Evolutionary conservation across 2,329 filamentous ascomycete species (phyloP).

Genomic region (Xylaria sp.): DNA sequence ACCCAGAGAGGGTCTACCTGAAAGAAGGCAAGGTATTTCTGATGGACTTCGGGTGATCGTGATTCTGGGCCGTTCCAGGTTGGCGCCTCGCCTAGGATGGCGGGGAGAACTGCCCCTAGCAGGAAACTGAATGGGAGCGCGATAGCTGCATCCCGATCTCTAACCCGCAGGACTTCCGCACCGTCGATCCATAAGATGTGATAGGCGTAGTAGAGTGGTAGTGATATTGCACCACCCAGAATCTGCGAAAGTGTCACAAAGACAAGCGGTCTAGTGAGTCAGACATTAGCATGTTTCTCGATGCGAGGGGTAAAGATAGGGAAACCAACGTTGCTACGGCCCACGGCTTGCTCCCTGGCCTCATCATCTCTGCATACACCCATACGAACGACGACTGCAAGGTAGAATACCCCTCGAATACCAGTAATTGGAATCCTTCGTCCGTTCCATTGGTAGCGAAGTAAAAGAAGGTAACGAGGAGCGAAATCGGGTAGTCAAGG

Average conservation of each 20-base stretch:
- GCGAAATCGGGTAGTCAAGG: constrained; percentile 43
- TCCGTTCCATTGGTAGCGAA: constrained; percentile 44
- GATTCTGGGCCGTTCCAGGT: constrained; percentile 42
- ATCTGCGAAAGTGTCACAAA: constrained; percentile 44
- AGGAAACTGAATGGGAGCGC: constrained; percentile 44
- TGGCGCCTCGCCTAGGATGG: constrained; percentile 40
- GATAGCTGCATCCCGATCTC: constrained; percentile 33
- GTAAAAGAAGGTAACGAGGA: constrained; percentile 47
- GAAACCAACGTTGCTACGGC: constrained; percentile 38
- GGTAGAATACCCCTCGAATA: constrained; percentile 45
- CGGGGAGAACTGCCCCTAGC: constrained; percentile 43
- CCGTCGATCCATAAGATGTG: constrained; percentile 42
- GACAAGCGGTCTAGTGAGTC: constrained; percentile 40
- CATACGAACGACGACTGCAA: constrained; percentile 46
- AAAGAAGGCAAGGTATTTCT: constrained; percentile 43
- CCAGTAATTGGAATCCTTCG: constrained; percentile 42
- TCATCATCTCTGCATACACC: constrained; percentile 44
- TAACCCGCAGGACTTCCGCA: constrained; percentile 32
- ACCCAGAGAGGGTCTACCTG: constrained; percentile 45
- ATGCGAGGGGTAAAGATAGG: neutral
- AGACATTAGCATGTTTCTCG: constrained; percentile 26
- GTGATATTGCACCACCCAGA: constrained; percentile 43
- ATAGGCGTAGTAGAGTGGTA: constrained; percentile 44
- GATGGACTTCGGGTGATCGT: constrained; percentile 39
- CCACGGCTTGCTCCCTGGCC: constrained; percentile 42